Evolutionary conservation across 2,329 filamentous ascomycete species (phyloP), one percentile per base, ranked within the genome.

Genomic region (Colletotrichum lupini): DNA sequence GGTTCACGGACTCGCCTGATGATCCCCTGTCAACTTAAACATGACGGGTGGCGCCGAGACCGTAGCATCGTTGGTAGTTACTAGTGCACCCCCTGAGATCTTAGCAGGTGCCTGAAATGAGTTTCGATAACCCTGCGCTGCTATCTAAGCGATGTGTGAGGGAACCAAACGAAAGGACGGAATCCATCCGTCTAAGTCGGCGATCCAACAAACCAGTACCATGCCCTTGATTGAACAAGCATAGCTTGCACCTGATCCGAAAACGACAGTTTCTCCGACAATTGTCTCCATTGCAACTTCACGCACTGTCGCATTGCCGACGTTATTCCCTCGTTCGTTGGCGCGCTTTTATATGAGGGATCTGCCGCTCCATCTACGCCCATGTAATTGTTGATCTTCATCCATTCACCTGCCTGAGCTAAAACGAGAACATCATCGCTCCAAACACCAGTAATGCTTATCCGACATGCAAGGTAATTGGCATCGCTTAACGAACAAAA

Each of bases 401-500:
- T 65, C 19, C 14, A 30, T 42, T 8, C 14, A 22, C 12, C 26
- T n/a, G 28, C 8, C 22, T 46, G 32, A 46, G 55, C 16, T 37
- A n/a, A 49, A n/a, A 46, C 49, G 35, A 52, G 28, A 65, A 9
- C 11, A 57, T 55, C 32, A 19, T 65, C 56, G 24, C 60, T 56
- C 32, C 55, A 42, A 66, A 61, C 46, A 58, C 32, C 35, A 30
- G 30, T 16, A 24, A 46, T 61, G 53, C 26, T 26, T 37, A 24
- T 46, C 26, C 12, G 19, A 49, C 19, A n/a, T 30, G 3, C 16
- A 42, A 42, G 37, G 37, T 26, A 12, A 49, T 26, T 12, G 16
- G 16, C 19, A 22, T 14, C 46, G 42, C 30, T 65, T 32, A 73
- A 37, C 70, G 70, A 52, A 73, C 70, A n/a, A 73, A 73, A 46